phyloP scores from a whole-genome alignment of 2,329 filamentous ascomycete genomes.

The Pyrenophora graminea region DNA sequence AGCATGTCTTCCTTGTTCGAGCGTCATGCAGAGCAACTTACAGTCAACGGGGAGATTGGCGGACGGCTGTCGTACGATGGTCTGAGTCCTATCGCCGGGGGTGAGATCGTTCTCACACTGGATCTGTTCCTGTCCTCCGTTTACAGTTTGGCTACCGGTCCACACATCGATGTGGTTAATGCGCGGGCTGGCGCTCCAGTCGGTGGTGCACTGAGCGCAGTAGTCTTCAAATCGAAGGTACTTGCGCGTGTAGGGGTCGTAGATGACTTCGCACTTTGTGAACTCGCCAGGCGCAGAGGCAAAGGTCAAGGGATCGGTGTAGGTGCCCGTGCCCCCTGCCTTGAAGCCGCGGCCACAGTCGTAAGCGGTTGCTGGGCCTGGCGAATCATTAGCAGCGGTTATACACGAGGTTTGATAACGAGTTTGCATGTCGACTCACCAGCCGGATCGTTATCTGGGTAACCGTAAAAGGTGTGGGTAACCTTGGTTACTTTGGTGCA shows the following conservation, averaged over 20 bases:
- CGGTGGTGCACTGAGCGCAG: conserved; percentile 40
- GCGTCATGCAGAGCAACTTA: conserved; percentile 1
- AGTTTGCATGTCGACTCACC: no score
- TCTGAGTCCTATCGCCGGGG: conserved; percentile 16
- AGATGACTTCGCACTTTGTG: conserved; percentile 51
- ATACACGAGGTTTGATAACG: no score
- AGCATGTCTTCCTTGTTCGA: not conserved
- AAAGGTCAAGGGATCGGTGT: conserved; percentile 50
- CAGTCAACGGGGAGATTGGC: conserved; percentile 11
- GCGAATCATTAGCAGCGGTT: not conserved
- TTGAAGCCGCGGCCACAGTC: conserved; percentile 32
- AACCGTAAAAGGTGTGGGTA: conserved; percentile 33
- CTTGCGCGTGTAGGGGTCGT: conserved; percentile 52
- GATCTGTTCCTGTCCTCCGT: conserved; percentile 28
- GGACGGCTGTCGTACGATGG: conserved; percentile 15
- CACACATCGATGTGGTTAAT: conserved; percentile 25
- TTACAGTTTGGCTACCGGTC: conserved; percentile 20
- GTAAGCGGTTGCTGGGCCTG: conserved; percentile 29
- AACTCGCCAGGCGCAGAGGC: conserved; percentile 50
- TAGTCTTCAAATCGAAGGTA: conserved; percentile 48
- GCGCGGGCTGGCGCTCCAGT: conserved; percentile 22
- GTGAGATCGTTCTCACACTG: conserved; percentile 31
- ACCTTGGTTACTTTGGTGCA: conserved; percentile 12
- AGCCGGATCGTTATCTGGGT: conserved; percentile 31
- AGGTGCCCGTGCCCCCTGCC: conserved; percentile 52